These are phyloP conservation scores for Seiridium unicorne DNA, from an alignment of 2,329 filamentous ascomycete species.

Conservation along the genomic window DNA sequence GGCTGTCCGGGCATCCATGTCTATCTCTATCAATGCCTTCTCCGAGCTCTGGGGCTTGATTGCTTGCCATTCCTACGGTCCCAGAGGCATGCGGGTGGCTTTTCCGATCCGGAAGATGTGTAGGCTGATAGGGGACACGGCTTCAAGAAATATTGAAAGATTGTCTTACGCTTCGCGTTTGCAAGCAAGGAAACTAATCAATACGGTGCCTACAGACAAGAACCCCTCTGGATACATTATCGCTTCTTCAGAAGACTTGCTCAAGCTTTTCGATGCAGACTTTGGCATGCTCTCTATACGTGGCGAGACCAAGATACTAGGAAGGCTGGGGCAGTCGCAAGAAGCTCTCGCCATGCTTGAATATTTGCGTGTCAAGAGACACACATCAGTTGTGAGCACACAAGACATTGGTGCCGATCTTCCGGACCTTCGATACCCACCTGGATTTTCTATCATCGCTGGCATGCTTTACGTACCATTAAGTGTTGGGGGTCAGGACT, in stretches of 20 bases:
- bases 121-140: slow-evolving; percentile 79
- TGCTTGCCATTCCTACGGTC: slow-evolving; percentile 79
- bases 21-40: slow-evolving; percentile 86
- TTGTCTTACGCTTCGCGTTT: slow-evolving; percentile 82
- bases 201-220: slow-evolving; percentile 74
- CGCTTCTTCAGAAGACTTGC: slow-evolving; percentile 80
- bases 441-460: slow-evolving; percentile 75
- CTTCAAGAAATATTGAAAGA: slow-evolving; percentile 83
- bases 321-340: slow-evolving; percentile 71
- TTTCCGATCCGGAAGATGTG: slow-evolving; percentile 94
- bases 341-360: slow-evolving; percentile 83
- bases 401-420: slow-evolving; percentile 77
- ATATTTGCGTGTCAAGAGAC: slow-evolving; percentile 73
- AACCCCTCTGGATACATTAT: slow-evolving; percentile 90
- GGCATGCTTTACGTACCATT: slow-evolving; percentile 81
- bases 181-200: slow-evolving; percentile 85
- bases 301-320: slow-evolving; percentile 86
- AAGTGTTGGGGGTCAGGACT: slow-evolving; percentile 73
- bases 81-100: slow-evolving; percentile 80
- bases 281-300: slow-evolving; percentile 81
- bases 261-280: slow-evolving; percentile 84
- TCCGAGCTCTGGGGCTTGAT: slow-evolving; percentile 85
- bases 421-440: slow-evolving; percentile 74
- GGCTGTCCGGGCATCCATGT: slow-evolving; percentile 93
- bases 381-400: slow-evolving; percentile 74